Conservation (phyloP, 441 rosid species). For the Metrosideros polymorpha region DNA sequence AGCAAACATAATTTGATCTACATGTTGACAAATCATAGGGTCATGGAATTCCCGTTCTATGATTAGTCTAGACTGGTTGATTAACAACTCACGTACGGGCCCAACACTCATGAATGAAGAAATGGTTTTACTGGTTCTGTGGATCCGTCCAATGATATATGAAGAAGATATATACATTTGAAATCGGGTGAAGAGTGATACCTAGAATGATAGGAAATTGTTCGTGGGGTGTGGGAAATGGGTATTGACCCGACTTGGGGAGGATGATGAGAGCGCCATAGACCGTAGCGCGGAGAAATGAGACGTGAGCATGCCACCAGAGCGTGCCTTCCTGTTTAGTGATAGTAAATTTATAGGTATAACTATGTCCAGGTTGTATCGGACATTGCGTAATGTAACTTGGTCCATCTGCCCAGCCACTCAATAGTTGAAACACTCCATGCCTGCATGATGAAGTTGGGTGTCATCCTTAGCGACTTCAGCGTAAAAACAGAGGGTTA, state of each 20-base stretch:
- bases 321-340: slow-evolving; percentile 76
- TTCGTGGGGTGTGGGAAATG: slow-evolving; percentile 59
- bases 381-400: slow-evolving; percentile 64
- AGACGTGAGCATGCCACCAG: slow-evolving; percentile 94
- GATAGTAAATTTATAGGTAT: slow-evolving; percentile 53
- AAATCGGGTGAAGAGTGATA: not conserved
- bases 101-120: not conserved
- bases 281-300: slow-evolving; percentile 64
- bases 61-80: not conserved
- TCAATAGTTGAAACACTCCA: slow-evolving; percentile 1
- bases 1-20: not conserved
- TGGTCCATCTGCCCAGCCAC: slow-evolving; percentile 1
- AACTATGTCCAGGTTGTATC: slow-evolving; percentile 47
- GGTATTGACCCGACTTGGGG: slow-evolving; percentile 55
- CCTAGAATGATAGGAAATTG: slow-evolving; percentile 72
- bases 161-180: not conserved
- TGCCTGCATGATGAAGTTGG: not conserved
- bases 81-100: not conserved
- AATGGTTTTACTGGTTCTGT: not conserved
- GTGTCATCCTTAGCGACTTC: not conserved
- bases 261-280: slow-evolving; percentile 60
- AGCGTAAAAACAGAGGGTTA: too few relatives aligned
- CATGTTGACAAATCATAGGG: too few relatives aligned
- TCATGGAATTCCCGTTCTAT: not conserved
- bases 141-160: not conserved